Evolutionary conservation across 2,329 filamentous ascomycete genomes (phyloP).

Genomic region (Aspergillus sp.): DNA sequence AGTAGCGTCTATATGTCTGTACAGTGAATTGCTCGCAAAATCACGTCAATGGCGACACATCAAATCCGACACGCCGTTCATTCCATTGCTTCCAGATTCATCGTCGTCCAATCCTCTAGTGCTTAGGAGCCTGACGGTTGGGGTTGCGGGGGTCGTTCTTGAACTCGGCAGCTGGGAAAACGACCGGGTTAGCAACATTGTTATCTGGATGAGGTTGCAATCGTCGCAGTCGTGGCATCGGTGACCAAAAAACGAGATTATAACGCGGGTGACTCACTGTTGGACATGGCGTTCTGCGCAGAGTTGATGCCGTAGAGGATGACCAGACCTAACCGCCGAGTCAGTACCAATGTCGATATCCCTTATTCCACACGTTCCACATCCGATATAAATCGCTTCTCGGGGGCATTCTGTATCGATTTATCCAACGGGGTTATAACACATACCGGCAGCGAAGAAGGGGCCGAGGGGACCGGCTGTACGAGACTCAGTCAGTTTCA

Average conservation of each 20-base stretch:
- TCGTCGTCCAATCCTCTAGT: constrained; percentile 29
- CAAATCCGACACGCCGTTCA: constrained; percentile 20
- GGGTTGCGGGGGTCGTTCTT: constrained; percentile 93
- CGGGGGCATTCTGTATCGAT: neutral
- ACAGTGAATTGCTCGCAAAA: constrained; percentile 34
- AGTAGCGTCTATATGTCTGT: constrained; percentile 41
- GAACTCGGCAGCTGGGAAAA: constrained; percentile 75
- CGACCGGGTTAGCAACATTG: constrained; percentile 20
- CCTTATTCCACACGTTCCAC: neutral
- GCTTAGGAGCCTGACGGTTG: constrained; percentile 39
- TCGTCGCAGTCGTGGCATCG: neutral
- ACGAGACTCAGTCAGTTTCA: constrained; percentile 31
- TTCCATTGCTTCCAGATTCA: constrained; percentile 20
- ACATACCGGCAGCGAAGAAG: constrained; percentile 92
- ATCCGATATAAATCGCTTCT: neutral
- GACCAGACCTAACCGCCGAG: constrained; percentile 63
- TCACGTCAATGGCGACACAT: constrained; percentile 25
- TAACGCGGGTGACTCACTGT: constrained; percentile 60
- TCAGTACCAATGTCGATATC: constrained; percentile 25
- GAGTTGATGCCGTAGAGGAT: constrained; percentile 92
- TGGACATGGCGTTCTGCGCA: constrained; percentile 72
- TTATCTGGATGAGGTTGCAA: neutral
- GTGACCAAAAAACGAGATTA: neutral
- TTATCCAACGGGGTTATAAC: neutral
- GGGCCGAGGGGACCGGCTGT: constrained; percentile 87